These are phyloP conservation scores for Candida vartiovaarae DNA, from an alignment of 805 yeast genomes.

Conservation along the genomic window DNA sequence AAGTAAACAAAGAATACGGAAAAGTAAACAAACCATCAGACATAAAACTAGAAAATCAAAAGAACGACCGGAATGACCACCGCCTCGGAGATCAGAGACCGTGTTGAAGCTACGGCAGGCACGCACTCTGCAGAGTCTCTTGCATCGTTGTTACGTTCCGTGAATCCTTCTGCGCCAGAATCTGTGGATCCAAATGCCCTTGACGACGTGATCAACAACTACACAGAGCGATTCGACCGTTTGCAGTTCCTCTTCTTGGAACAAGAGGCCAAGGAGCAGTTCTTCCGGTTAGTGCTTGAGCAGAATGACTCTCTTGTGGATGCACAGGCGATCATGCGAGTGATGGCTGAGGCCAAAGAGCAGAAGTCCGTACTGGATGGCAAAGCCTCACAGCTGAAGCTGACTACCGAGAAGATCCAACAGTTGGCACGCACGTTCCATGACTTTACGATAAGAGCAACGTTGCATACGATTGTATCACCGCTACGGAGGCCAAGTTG, in stretches of 20 bases:
- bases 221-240: slow-evolving; percentile 34
- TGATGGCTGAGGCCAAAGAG: not conserved
- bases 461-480: slow-evolving; percentile 9
- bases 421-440: not conserved
- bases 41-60: too few species aligned
- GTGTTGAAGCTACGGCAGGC: not conserved
- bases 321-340: not conserved
- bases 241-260: slow-evolving; percentile 61
- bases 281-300: slow-evolving; percentile 44
- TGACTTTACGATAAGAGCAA: not conserved
- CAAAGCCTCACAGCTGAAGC: not conserved
- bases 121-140: not conserved
- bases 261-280: slow-evolving; percentile 65
- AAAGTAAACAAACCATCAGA: too few species aligned
- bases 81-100: not conserved
- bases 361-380: not conserved
- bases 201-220: slow-evolving; percentile 31
- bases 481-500: slow-evolving; percentile 28
- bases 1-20: too few species aligned
- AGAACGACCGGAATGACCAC: not conserved
- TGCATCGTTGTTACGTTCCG: not conserved
- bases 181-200: slow-evolving; percentile 26
- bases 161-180: slow-evolving; percentile 3
- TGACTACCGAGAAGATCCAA: slow-evolving; percentile 19
- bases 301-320: slow-evolving; percentile 12